A percentile compares a stretch with the other conserved stretches of the same genome.
Evolutionary conservation across 495 filamentous ascomycete species (phyloP).

Genomic region (Cryomyces antarcticus): DNA sequence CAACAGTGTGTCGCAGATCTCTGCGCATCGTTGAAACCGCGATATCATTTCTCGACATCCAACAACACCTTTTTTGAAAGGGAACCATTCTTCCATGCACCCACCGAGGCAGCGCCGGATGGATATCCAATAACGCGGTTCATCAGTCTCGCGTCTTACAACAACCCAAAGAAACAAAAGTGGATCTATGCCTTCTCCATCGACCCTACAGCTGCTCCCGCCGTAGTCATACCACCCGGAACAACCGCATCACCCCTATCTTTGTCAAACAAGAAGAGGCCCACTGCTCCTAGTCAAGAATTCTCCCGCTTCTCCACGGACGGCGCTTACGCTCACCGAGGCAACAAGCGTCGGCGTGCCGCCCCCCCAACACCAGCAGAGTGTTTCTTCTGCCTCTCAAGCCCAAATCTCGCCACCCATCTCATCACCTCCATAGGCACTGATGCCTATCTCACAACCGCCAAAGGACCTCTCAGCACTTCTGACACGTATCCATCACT

Average conservation of each 20-base stretch:
- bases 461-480: conserved; percentile 73
- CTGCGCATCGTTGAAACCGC: conserved; percentile 52
- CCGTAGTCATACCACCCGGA: conserved; percentile 37
- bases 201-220: conserved; percentile 35
- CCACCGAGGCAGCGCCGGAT: conserved; percentile 30
- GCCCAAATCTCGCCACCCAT: conserved; percentile 60
- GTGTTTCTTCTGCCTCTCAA: conserved; percentile 91
- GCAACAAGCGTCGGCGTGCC: conserved; percentile 32
- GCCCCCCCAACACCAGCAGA: conserved; percentile 50
- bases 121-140: conserved; percentile 55
- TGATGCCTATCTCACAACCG: conserved; percentile 70
- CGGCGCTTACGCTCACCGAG: conserved; percentile 11
- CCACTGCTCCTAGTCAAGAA: conserved; percentile 27
- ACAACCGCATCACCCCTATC: conserved; percentile 52
- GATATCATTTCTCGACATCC: conserved; percentile 70
- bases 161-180: conserved; percentile 55
- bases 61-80: conserved; percentile 60
- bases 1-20: conserved; percentile 49
- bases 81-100: conserved; percentile 72
- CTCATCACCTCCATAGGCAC: conserved; percentile 74
- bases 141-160: conserved; percentile 61
- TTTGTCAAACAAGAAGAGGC: conserved; percentile 37
- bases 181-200: conserved; percentile 79
- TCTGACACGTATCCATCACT: conserved; percentile 43
- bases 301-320: conserved; percentile 18